These are phyloP conservation scores for Euphorbia pulcherrima DNA, from an alignment of 345 rosid species.

Conservation along the genomic window DNA sequence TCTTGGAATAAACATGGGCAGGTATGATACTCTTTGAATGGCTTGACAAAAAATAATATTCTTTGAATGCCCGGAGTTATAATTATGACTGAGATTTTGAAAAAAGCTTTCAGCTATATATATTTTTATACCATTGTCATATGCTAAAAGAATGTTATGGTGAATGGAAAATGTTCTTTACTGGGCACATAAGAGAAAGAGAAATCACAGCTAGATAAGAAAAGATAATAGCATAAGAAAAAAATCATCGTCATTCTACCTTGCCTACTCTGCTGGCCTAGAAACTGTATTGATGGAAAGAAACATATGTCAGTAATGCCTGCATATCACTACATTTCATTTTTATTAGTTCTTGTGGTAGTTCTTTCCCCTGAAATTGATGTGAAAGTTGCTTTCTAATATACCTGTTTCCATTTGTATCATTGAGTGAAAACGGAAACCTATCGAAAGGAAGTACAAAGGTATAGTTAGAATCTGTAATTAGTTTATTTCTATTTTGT, in stretches of 20 bases:
- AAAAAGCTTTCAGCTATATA: background rate
- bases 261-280: background rate
- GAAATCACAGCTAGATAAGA: background rate
- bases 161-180: background rate
- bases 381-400: background rate
- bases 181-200: background rate
- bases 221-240: background rate
- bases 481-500: background rate
- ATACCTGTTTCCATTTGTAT: background rate
- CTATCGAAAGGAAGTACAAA: background rate
- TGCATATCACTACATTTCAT: background rate
- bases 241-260: background rate
- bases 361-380: background rate
- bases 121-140: background rate
- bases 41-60: too few relatives aligned
- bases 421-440: background rate
- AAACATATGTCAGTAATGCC: background rate
- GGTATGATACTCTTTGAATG: slow-evolving; percentile 42
- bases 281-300: background rate
- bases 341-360: background rate
- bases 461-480: background rate
- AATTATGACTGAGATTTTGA: background rate
- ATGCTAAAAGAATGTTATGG: background rate
- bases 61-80: background rate
- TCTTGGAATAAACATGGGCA: slow-evolving; percentile 97